Conservation (phyloP, 1,139 yeast genomes). For the Geotrichum macrosporum region DNA sequence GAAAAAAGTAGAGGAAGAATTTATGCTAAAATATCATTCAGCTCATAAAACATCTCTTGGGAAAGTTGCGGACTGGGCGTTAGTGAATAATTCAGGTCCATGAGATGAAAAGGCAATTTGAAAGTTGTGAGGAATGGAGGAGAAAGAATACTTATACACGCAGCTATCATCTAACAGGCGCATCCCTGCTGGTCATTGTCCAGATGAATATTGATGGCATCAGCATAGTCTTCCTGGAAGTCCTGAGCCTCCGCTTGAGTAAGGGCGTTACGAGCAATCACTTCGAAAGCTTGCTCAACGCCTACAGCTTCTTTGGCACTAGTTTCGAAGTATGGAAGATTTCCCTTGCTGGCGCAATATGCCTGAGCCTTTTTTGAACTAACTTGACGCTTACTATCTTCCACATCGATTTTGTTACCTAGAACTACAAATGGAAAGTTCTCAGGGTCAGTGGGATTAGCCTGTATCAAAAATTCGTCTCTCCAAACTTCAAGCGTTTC, state of each 20-base stretch:
- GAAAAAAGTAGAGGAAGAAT: too few species aligned
- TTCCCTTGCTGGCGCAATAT: slow-evolving; percentile 80
- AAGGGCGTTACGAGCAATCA: slow-evolving; percentile 89
- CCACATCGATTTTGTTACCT: slow-evolving; percentile 93
- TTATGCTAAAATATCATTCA: background rate
- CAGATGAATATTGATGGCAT: slow-evolving; percentile 89
- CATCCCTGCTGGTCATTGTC: slow-evolving; percentile 77
- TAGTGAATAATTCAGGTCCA: too few species aligned
- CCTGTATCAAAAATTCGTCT: slow-evolving; percentile 91
- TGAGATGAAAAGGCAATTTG: too few species aligned
- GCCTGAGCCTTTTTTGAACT: slow-evolving; percentile 80
- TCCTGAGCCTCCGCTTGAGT: slow-evolving; percentile 86
- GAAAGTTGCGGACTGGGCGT: too few species aligned
- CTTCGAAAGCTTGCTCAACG: slow-evolving; percentile 93
- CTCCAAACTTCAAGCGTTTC: slow-evolving; percentile 90
- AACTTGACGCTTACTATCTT: slow-evolving; percentile 81
- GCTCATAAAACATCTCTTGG: background rate
- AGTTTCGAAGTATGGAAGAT: slow-evolving; percentile 89
- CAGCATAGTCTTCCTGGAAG: slow-evolving; percentile 88
- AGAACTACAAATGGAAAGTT: slow-evolving; percentile 91
- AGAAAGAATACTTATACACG: background rate
- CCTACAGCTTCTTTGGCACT: slow-evolving; percentile 92
- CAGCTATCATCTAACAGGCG: slow-evolving; percentile 50
- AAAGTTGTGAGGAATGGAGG: background rate
- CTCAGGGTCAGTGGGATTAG: slow-evolving; percentile 88